Evolutionary conservation across 192 early-diverging fungal genomes (phyloP).

Genomic region (Podila clonocystis): DNA sequence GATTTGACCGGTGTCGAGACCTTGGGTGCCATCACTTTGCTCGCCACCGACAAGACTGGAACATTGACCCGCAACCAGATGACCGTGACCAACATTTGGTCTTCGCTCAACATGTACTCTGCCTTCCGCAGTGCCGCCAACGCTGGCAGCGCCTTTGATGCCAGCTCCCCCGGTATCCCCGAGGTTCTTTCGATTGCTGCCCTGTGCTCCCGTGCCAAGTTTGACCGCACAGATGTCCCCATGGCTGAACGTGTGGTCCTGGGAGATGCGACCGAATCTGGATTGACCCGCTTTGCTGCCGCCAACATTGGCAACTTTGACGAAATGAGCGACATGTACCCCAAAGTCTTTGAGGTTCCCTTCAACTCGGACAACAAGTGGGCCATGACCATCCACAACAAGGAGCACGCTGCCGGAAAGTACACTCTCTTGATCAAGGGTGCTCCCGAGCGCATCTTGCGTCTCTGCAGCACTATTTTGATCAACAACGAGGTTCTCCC

Average conservation of each 20-base stretch:
- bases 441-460: slow-evolving; percentile 93
- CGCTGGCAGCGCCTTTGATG: slow-evolving; percentile 57
- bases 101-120: slow-evolving; percentile 72
- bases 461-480: slow-evolving; percentile 82
- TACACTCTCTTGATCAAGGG: slow-evolving; percentile 93
- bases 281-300: slow-evolving; percentile 85
- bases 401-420: slow-evolving; percentile 71
- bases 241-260: slow-evolving; percentile 82
- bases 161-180: slow-evolving; percentile 65
- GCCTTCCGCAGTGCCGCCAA: slow-evolving; percentile 56
- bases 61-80: slow-evolving; percentile 98
- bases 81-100: slow-evolving; percentile 95
- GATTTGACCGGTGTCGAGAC: slow-evolving; percentile 97
- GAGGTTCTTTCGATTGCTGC: slow-evolving; percentile 86
- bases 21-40: slow-evolving; percentile 93
- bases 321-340: slow-evolving; percentile 68
- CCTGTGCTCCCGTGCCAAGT: slow-evolving; percentile 88
- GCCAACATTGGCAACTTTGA: slow-evolving; percentile 81
- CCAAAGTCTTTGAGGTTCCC: slow-evolving; percentile 95
- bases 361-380: slow-evolving; percentile 98
- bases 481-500: slow-evolving; percentile 61
- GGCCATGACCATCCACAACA: slow-evolving; percentile 90
- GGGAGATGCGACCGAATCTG: slow-evolving; percentile 96
- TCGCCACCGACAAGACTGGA: slow-evolving; percentile 98
- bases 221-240: slow-evolving; percentile 91